Evolutionary conservation across 352 stramenopile genomes (phyloP).

Genomic region (Globisporangium rhizosaccharum): DNA sequence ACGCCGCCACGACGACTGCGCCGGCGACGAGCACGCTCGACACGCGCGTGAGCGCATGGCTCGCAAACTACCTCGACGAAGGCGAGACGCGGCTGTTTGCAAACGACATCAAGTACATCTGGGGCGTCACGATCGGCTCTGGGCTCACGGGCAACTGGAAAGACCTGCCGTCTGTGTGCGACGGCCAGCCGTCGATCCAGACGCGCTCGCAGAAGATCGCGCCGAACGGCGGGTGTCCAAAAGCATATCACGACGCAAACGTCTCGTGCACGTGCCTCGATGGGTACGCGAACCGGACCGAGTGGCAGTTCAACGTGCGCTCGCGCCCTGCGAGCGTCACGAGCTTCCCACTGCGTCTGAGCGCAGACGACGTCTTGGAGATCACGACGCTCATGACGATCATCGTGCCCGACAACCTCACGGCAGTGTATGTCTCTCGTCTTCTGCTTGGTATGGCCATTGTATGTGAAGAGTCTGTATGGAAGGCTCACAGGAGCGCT

Average conservation of each 20-base stretch:
- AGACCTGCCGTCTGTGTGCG: slow-evolving; percentile 40
- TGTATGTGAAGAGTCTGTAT: background rate
- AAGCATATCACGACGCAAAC: slow-evolving; percentile 34
- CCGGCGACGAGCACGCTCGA: slow-evolving; percentile 25
- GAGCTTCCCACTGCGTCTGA: slow-evolving; percentile 26
- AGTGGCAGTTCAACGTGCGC: slow-evolving; percentile 41
- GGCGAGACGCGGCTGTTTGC: slow-evolving; percentile 47
- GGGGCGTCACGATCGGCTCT: slow-evolving; percentile 37
- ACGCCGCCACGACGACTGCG: background rate
- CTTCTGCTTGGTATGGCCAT: background rate
- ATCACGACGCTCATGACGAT: slow-evolving; percentile 44
- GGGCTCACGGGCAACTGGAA: slow-evolving; percentile 52
- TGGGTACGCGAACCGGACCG: slow-evolving; percentile 28
- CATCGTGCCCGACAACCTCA: slow-evolving; percentile 29
- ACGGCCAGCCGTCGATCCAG: slow-evolving; percentile 39
- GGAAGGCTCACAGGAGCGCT: no score
- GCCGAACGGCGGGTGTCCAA: slow-evolving; percentile 40
- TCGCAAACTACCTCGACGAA: slow-evolving; percentile 47
- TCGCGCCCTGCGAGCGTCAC: slow-evolving; percentile 15
- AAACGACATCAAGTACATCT: slow-evolving; percentile 57
- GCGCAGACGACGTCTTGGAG: slow-evolving; percentile 29
- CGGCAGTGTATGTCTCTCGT: slow-evolving; percentile 19
- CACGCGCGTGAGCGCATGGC: slow-evolving; percentile 36
- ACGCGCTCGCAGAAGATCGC: slow-evolving; percentile 32
- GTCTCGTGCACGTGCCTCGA: slow-evolving; percentile 56